Base-by-base conservation (phyloP, 1,284 basidiomycete genomes). In the Quambalaria eucalypti region DNA sequence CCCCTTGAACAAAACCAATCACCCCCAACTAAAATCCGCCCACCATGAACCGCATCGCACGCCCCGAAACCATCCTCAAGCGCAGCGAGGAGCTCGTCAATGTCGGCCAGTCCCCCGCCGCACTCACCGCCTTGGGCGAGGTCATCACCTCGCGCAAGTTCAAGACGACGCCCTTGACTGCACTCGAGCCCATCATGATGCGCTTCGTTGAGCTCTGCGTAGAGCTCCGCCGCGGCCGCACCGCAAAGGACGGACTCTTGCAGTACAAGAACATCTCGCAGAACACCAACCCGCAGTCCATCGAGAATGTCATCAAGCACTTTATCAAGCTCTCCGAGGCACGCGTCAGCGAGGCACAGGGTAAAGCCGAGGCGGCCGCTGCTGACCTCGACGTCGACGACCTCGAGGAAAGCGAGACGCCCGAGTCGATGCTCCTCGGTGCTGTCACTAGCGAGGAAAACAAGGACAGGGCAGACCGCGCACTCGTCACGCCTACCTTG, bases 401-500 rank as follows among this genome's bases (percentile, higher is more conserved):
- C 52, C 73, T 78, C 54, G 78, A 78, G 58, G 77, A 78, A 12
- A 88, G 84, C 72, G 90, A 93, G 77, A 92, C 90, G 0, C 90
- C 90, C 2, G 90, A 92, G 78, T 87, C 86, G 73, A 90, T 93
- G 63, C 78, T 93, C 21, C 81, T 93, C 21, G 87, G 87, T 50
- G 87, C 87, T 39, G 90, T 93, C 64, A 87, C 85, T 65, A 87
- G 89, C 56, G 85, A 95, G 78, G 88, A 90, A 79, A 92, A 83
- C 79, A 88, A 89, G 78, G 93, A 98, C 78, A 81, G 95, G 68
- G 96, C 92, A 44, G 93, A 98, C 78, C 81, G 95, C 56, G 87
- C 90, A 25, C 82, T 98, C 52, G 90, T 99, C 64, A 95, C 90
- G 0, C 93, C 95, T 1, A 96, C 91, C 85, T 85, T 98, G 76